These are phyloP conservation scores for Ziziphus jujuba DNA, from an alignment of 306 rosid genomes.

Conservation along the genomic window DNA sequence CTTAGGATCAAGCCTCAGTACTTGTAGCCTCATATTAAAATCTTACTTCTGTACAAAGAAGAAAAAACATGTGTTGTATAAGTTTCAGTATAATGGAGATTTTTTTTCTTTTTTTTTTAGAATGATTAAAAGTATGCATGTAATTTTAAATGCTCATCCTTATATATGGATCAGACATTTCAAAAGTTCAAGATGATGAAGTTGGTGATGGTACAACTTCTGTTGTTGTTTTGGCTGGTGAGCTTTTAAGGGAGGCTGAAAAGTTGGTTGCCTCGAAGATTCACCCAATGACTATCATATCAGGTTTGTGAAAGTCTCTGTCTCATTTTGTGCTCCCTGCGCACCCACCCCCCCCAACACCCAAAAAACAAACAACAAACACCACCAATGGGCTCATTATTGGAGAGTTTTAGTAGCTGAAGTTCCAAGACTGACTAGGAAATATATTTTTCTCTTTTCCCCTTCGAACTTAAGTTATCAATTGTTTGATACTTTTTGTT, in stretches of 20 bases:
- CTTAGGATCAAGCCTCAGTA: too few relatives aligned
- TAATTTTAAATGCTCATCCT: slow-evolving; percentile 33
- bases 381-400: too few relatives aligned
- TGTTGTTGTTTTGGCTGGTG: slow-evolving; percentile 98
- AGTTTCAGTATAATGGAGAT: background rate
- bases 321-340: background rate
- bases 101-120: too few relatives aligned
- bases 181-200: slow-evolving; percentile 99
- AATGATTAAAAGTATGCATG: slow-evolving; percentile 1
- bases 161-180: slow-evolving; percentile 66
- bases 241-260: slow-evolving; percentile 92
- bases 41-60: too few relatives aligned
- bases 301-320: slow-evolving; percentile 50
- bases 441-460: too few relatives aligned
- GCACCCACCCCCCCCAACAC: too few relatives aligned
- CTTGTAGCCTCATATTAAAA: too few relatives aligned
- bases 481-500: too few relatives aligned
- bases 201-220: slow-evolving; percentile 99
- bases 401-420: too few relatives aligned
- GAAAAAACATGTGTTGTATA: background rate
- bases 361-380: too few relatives aligned
- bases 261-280: slow-evolving; percentile 86
- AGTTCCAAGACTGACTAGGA: too few relatives aligned
- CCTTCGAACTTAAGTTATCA: too few relatives aligned
- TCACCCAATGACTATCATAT: slow-evolving; percentile 97